A percentile compares a stretch with the other conserved stretches of the same genome.
These are phyloP conservation scores for Eragrostis nindensis DNA, from an alignment of 176 grass and related monocot species.

Conservation along the genomic window DNA sequence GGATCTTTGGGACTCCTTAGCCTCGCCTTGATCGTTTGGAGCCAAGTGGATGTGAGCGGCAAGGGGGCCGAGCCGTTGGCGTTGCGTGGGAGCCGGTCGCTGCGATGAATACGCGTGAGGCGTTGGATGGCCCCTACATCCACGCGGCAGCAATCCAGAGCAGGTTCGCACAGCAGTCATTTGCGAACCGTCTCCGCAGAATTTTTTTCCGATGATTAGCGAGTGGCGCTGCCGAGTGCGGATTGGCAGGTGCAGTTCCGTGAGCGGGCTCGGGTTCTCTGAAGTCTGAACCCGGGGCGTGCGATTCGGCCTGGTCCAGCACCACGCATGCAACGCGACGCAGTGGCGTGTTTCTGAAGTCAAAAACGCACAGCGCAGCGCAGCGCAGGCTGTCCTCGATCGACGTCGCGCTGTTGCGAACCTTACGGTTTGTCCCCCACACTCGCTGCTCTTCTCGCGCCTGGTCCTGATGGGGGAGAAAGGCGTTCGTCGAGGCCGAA, in stretches of 20 bases:
- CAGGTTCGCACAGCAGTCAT: too few species aligned
- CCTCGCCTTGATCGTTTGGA: too few species aligned
- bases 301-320: constrained; percentile 5
- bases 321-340: background rate
- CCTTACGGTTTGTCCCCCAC: background rate
- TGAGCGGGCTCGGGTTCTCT: background rate
- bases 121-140: too few species aligned
- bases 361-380: background rate
- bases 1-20: too few species aligned
- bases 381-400: background rate
- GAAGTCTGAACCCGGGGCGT: constrained; percentile 21
- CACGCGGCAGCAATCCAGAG: too few species aligned
- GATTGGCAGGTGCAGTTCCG: background rate
- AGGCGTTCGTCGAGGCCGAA: background rate
- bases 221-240: background rate
- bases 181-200: too few species aligned
- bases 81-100: too few species aligned
- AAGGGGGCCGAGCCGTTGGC: too few species aligned
- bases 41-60: too few species aligned
- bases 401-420: constrained; percentile 13
- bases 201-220: background rate
- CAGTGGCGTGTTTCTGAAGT: constrained; percentile 29
- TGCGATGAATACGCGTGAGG: too few species aligned
- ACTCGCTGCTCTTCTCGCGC: constrained; percentile 6
- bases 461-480: background rate